Evolutionary conservation across 148 eudicot genomes (phyloP).

Genomic region (Spergularia marina): DNA sequence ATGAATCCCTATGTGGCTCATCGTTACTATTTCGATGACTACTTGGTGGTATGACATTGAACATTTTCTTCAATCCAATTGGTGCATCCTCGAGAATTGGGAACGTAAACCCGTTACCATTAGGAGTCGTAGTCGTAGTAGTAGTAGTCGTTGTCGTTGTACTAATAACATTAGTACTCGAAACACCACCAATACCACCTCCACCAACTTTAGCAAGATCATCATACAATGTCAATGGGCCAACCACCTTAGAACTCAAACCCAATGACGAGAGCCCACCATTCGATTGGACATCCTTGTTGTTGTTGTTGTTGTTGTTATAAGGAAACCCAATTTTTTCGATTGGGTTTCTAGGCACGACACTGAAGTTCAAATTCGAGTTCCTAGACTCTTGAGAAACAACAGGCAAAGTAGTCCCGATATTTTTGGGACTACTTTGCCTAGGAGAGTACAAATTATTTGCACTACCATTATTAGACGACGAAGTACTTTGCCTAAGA

Average conservation of each 20-base stretch:
- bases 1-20: conserved; percentile 64
- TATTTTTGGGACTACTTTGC: conserved; percentile 28
- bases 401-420: conserved; percentile 8
- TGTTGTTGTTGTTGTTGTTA: not conserved
- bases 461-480: conserved; percentile 25
- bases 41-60: conserved; percentile 13
- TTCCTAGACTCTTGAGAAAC: conserved; percentile 1
- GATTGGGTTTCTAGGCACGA: conserved; percentile 2
- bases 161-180: not conserved
- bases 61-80: conserved; percentile 26
- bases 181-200: not conserved
- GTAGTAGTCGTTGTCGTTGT: not conserved
- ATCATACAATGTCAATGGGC: conserved; percentile 22
- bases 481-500: conserved; percentile 25
- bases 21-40: not conserved
- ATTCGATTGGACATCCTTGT: not conserved
- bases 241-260: conserved; percentile 21
- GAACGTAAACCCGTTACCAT: conserved; percentile 54
- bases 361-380: not conserved
- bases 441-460: conserved; percentile 26
- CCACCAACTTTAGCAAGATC: conserved; percentile 26
- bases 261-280: not conserved
- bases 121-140: not conserved
- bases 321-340: conserved; percentile 7
- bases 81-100: conserved; percentile 49